These are phyloP conservation scores for Amorphotheca resinae DNA, from an alignment of 495 filamentous ascomycete species.

Conservation along the genomic window DNA sequence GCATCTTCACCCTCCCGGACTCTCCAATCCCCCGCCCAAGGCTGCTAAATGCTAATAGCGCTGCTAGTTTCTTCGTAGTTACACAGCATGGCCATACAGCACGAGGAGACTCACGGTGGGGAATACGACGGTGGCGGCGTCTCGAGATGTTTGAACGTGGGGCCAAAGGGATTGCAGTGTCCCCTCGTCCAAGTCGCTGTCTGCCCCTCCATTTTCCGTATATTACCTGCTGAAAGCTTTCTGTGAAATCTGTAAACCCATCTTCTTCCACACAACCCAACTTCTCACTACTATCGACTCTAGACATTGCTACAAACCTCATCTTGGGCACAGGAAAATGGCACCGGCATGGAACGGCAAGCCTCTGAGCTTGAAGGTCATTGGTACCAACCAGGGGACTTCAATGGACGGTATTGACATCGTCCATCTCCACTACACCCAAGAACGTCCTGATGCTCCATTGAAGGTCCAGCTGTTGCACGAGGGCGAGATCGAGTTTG, in stretches of 20 bases:
- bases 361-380: conserved; percentile 13
- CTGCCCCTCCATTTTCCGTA: not conserved
- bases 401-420: conserved; percentile 34
- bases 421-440: conserved; percentile 27
- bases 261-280: not conserved
- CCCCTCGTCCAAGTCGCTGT: no score
- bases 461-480: conserved; percentile 28
- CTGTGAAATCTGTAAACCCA: not conserved
- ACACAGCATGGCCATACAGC: not conserved
- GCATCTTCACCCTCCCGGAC: not conserved
- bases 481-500: conserved; percentile 7
- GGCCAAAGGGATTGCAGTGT: no score
- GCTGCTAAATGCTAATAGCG: not conserved
- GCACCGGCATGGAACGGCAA: conserved; percentile 6
- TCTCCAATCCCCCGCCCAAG: not conserved
- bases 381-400: conserved; percentile 21
- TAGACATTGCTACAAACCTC: not conserved
- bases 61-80: not conserved
- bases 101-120: not conserved
- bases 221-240: not conserved
- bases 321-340: not conserved
- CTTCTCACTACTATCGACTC: not conserved
- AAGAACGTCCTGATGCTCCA: conserved; percentile 28
- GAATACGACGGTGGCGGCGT: not conserved
- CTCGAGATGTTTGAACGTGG: not conserved